A percentile compares a stretch with the other conserved stretches of the same genome.
These are phyloP conservation scores for Phytophthora podocarpi DNA, from an alignment of 352 stramenopile species.

Conservation along the genomic window DNA sequence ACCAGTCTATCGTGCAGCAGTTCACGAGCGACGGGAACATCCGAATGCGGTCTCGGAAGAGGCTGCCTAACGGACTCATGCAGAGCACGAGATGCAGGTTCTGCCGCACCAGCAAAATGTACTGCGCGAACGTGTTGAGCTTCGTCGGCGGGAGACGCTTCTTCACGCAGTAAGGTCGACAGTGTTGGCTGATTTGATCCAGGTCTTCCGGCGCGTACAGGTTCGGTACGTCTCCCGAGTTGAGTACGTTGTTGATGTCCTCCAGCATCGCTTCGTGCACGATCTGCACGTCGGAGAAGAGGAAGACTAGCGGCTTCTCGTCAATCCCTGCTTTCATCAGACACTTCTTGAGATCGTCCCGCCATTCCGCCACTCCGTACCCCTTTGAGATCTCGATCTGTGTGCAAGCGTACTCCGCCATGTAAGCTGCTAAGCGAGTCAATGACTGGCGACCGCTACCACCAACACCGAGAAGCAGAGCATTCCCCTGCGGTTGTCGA, in stretches of 20 bases:
- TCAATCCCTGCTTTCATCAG: slow-evolving; percentile 93
- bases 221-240: slow-evolving; percentile 95
- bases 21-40: slow-evolving; percentile 92
- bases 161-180: slow-evolving; percentile 90
- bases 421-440: slow-evolving; percentile 91
- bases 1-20: slow-evolving; percentile 91
- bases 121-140: slow-evolving; percentile 95
- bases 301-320: slow-evolving; percentile 92
- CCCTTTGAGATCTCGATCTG: slow-evolving; percentile 96
- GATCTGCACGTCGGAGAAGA: slow-evolving; percentile 96
- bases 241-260: slow-evolving; percentile 96
- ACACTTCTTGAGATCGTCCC: slow-evolving; percentile 93
- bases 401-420: slow-evolving; percentile 92
- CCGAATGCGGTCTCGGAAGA: slow-evolving; percentile 92
- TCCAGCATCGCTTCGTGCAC: slow-evolving; percentile 96
- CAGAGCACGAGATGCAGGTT: slow-evolving; percentile 94
- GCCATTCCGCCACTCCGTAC: slow-evolving; percentile 93
- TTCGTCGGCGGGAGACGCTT: slow-evolving; percentile 92
- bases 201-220: slow-evolving; percentile 93
- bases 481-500: slow-evolving; percentile 89
- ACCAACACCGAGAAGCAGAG: slow-evolving; percentile 93
- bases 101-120: slow-evolving; percentile 90
- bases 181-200: slow-evolving; percentile 92
- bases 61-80: slow-evolving; percentile 91
- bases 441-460: slow-evolving; percentile 92